These are phyloP conservation scores for Metarhizium anisopliae DNA, from an alignment of 2,329 filamentous ascomycete species.

Conservation along the genomic window DNA sequence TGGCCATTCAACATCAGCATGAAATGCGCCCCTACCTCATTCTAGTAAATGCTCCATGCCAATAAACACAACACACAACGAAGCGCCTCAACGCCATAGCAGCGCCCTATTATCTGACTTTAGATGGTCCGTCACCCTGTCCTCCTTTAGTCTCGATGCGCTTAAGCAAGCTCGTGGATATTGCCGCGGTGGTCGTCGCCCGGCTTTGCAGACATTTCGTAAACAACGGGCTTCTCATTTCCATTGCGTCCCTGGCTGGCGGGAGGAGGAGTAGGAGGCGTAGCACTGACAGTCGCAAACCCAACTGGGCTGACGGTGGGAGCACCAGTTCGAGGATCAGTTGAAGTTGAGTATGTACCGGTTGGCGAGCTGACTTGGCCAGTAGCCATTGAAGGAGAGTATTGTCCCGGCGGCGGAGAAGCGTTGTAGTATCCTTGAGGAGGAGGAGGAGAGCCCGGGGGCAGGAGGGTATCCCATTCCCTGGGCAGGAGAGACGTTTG, in stretches of 20 bases:
- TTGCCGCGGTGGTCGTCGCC: background rate
- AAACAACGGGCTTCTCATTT: background rate
- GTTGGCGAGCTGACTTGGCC: background rate
- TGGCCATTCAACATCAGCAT: background rate
- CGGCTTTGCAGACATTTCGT: background rate
- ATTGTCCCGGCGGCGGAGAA: background rate
- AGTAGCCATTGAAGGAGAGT: background rate
- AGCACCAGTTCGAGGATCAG: background rate
- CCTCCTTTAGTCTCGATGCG: background rate
- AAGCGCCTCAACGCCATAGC: background rate
- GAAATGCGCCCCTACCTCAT: background rate
- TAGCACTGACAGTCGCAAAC: background rate
- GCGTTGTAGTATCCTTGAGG: background rate
- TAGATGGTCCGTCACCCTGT: background rate
- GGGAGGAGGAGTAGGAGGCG: background rate
- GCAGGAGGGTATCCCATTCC: background rate
- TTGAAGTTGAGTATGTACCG: background rate
- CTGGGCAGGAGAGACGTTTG: background rate
- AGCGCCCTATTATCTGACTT: background rate
- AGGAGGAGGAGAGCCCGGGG: background rate
- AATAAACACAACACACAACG: background rate
- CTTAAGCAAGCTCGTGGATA: slow-evolving; percentile 1
- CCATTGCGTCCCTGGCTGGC: background rate
- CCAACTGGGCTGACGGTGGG: background rate
- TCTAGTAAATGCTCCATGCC: background rate